These are phyloP conservation scores for Pseudogymnoascus destructans DNA, from an alignment of 2,329 filamentous ascomycete species.

Conservation along the genomic window DNA sequence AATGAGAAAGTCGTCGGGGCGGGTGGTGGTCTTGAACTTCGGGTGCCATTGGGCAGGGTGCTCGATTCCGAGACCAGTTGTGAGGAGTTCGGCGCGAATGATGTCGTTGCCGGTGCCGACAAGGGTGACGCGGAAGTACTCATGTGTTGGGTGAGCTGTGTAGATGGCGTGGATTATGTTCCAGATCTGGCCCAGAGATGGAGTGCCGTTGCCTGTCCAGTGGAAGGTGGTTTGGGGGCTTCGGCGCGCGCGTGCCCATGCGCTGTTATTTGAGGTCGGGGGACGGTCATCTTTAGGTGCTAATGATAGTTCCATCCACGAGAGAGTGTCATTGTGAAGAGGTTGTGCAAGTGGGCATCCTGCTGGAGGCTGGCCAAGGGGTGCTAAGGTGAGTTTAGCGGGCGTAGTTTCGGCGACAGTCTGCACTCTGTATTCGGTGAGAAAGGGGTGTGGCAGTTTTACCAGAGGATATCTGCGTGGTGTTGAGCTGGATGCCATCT, in stretches of 20 bases:
- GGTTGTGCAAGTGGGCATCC: constrained; percentile 16
- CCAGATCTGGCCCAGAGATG: constrained; percentile 29
- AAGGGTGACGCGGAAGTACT: constrained; percentile 27
- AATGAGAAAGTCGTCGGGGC: constrained; percentile 32
- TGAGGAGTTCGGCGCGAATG: constrained; percentile 23
- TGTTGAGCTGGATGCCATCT: constrained; percentile 9
- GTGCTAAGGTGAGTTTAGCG: constrained; percentile 12
- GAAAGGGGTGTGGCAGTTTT: constrained; percentile 17
- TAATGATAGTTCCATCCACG: constrained; percentile 21
- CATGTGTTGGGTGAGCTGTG: constrained; percentile 23
- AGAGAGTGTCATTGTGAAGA: constrained; percentile 23
- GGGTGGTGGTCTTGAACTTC: constrained; percentile 6
- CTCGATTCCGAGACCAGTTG: constrained; percentile 19
- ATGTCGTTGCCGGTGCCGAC: constrained; percentile 21
- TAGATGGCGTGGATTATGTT: constrained; percentile 29
- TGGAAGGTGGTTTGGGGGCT: constrained; percentile 24
- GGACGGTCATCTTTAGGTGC: constrained; percentile 18
- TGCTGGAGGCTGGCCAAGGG: constrained; percentile 12
- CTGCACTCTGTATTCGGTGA: constrained; percentile 17
- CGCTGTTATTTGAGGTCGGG: constrained; percentile 26
- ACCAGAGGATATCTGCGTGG: constrained; percentile 15
- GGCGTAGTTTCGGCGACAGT: constrained; percentile 11
- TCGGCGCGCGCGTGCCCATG: constrained; percentile 26
- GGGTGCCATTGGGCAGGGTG: constrained; percentile 15
- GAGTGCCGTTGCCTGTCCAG: constrained; percentile 24